Evolutionary conservation across 306 rosid genomes (phyloP).

Genomic region (Pachyrhizus erosus): DNA sequence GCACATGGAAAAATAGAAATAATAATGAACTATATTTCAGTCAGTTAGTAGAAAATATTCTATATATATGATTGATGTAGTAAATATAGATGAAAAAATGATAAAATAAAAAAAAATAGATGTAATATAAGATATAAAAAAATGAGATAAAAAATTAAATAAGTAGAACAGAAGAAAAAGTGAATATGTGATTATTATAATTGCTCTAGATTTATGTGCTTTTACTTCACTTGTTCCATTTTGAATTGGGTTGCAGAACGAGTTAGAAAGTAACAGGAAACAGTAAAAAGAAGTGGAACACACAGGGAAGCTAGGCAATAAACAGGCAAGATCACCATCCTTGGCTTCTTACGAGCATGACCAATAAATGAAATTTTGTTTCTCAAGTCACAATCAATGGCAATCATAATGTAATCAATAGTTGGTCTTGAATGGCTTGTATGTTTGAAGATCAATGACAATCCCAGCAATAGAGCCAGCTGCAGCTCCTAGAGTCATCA

Average conservation of each 20-base stretch:
- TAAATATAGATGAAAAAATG: too few species aligned
- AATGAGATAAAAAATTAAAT: background rate
- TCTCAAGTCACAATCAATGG: constrained; percentile 1
- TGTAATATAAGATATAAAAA: background rate
- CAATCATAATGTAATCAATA: constrained; percentile 42
- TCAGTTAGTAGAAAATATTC: too few species aligned
- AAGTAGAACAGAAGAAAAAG: background rate
- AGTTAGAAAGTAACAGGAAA: background rate
- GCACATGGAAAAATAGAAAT: too few species aligned
- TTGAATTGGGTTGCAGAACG: background rate
- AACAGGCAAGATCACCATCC: constrained; percentile 7
- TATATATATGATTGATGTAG: too few species aligned
- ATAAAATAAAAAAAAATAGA: too few species aligned
- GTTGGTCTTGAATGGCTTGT: constrained; percentile 60
- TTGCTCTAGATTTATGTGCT: background rate
- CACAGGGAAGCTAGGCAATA: background rate
- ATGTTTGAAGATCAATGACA: constrained; percentile 53
- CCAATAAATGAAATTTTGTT: background rate
- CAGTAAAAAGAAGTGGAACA: background rate
- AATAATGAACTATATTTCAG: too few species aligned
- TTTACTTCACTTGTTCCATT: background rate
- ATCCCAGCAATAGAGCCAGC: constrained; percentile 77
- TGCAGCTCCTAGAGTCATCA: constrained; percentile 65
- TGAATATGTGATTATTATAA: background rate
- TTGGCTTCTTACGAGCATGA: background rate